Evolutionary conservation across 2,329 filamentous ascomycete species (phyloP).

Genomic region (Arthrinium phaeospermum): DNA sequence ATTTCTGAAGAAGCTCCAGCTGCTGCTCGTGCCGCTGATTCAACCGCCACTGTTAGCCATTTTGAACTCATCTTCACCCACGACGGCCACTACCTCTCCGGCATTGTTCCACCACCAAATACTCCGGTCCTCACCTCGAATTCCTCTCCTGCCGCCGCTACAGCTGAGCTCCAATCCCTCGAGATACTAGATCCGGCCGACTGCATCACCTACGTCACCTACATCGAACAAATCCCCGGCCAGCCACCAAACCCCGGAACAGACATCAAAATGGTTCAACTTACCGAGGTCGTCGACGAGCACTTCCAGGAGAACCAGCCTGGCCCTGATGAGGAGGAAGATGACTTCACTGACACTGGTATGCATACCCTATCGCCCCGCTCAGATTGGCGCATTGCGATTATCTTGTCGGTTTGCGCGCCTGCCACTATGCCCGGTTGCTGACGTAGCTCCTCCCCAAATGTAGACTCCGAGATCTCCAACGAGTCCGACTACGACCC

Average conservation of each 20-base stretch:
- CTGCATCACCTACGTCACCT: neutral
- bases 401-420: neutral
- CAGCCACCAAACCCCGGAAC: neutral
- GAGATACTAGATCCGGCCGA: neutral
- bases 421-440: neutral
- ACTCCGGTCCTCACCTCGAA: neutral
- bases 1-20: conserved; percentile 20
- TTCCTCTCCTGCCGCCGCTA: neutral
- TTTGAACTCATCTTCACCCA: neutral
- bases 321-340: conserved; percentile 79
- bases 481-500: conserved; percentile 76
- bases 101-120: neutral
- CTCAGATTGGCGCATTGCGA: neutral
- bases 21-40: neutral
- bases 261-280: conserved; percentile 73
- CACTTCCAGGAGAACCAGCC: conserved; percentile 79
- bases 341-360: conserved; percentile 95
- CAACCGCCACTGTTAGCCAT: neutral
- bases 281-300: conserved; percentile 96
- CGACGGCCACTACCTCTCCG: neutral
- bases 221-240: neutral
- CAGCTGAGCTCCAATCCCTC: neutral
- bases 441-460: conserved; percentile 12
- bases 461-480: conserved; percentile 80
- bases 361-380: conserved; percentile 40